Evolutionary conservation across 108 stramenopile species (phyloP), one percentile per base, ranked within the genome.

Genomic region (Schizochytrium sp.): DNA sequence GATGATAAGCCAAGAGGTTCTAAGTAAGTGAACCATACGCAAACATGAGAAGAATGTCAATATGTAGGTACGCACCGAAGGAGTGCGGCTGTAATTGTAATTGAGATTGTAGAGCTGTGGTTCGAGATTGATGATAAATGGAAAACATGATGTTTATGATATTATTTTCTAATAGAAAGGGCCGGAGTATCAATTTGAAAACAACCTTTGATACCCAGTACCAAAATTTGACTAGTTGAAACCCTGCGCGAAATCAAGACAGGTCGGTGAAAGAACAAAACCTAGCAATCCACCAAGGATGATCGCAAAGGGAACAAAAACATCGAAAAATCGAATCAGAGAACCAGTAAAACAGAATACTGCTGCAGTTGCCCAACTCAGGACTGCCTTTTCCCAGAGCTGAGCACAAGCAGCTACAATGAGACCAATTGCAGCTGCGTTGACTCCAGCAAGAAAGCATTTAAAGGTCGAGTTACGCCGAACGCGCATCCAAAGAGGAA

Each of bases 401-500:
- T 94, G 95, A 8, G 96, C 93, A 89, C 97, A 96, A n/a, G 94
- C 96, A 38, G 95, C 96, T 64, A 94, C 94, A 47, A 97, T 93
- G 72, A 97, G 90, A 55, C 97, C 97, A 89, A 97, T 96, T 4
- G 96, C 97, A 0, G 96, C 91, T 3, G 96, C 93, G 89, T 96
- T 96, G 49, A 96, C 92, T 83, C 97, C 97, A 44, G 95, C 95
- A 61, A 97, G 57, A 53, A 94, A 61, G 8, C 92, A 93, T 89
- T 96, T 95, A 91, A 97, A 96, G 88, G 90, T 92, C 38, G 72
- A n/a, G 58, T 94, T 58, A 72, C 96, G 96, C 46, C 97, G 95
- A n/a, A 97, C 87, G 41, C 91, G 92, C 28, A 93, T 92, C 97
- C 97, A 98, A 89, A 98, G 97, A 15, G 97, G 97, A 17, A 96